Percentiles rank a stretch among this genome's conserved stretches.
phyloP scores from a whole-genome alignment of 2,329 filamentous ascomycete genomes.

The Diplodia scrobiculata region DNA sequence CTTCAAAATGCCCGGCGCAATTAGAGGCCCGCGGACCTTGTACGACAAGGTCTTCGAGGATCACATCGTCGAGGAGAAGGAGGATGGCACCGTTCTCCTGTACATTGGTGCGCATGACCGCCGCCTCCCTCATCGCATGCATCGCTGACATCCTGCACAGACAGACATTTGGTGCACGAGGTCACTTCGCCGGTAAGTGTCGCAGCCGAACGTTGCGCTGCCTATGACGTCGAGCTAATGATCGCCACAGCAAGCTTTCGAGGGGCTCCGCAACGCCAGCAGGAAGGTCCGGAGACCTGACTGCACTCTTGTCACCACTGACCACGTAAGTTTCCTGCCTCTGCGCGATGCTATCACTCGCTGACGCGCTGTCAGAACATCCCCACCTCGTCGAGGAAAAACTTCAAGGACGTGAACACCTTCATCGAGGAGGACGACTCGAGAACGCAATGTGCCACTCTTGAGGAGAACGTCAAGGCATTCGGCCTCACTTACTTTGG shows the following conservation, averaged over 20 bases:
- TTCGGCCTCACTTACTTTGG: constrained; percentile 98
- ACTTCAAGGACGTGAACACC: constrained; percentile 86
- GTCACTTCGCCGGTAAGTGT: constrained; percentile 85
- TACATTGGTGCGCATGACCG: constrained; percentile 75
- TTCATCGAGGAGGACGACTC: constrained; percentile 97
- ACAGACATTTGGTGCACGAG: constrained; percentile 95
- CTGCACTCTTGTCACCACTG: constrained; percentile 93
- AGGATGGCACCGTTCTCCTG: constrained; percentile 86
- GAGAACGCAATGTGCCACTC: constrained; percentile 86
- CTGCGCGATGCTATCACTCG: not conserved
- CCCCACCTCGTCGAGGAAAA: constrained; percentile 85
- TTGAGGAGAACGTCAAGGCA: constrained; percentile 96
- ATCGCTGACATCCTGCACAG: constrained; percentile 52
- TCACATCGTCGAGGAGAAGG: constrained; percentile 93
- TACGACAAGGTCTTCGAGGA: constrained; percentile 97
- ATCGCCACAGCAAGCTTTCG: constrained; percentile 79
- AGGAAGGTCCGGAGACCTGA: constrained; percentile 89
- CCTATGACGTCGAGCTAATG: constrained; percentile 20
- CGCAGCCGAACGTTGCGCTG: not conserved
- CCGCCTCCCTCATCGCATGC: constrained; percentile 1
- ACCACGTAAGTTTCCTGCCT: constrained; percentile 71
- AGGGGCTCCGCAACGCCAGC: constrained; percentile 86
- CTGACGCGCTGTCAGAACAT: constrained; percentile 68
- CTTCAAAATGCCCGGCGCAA: constrained; percentile 71
- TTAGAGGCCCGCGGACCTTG: constrained; percentile 74